Base-by-base conservation (phyloP, 179 eudicot species). In the Nepenthes alata region DNA sequence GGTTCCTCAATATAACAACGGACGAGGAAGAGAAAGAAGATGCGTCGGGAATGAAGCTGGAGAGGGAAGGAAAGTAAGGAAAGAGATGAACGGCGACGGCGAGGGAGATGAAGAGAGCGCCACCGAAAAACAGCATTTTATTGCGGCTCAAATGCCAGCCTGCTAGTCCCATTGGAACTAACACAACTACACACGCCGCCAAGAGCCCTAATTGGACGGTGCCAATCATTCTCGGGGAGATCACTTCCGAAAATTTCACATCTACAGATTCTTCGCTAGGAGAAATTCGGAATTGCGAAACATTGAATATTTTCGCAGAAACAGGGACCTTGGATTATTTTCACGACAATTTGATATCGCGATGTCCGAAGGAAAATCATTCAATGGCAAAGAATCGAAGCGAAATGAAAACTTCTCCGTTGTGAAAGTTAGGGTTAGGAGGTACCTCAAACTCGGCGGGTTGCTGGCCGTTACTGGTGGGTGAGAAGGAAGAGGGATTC, bases 91-190 rank as follows among this genome's bases (percentile, higher is more conserved):
- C 96, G 64, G 83, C 80, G 47, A 91, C 79, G 50, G 95, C 95
- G 39, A 91, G 90, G 50, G 98, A 76, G 34, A 91, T 86, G 70
- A 91, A 91, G 11, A 91, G 81, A 12, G 96, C 89, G 36, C 89
- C 87, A 64, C 95, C 80, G 66, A 91, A 91, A 74, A 91, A 91
- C n/a, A 91, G 82, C 74, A 91, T 75, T 62, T 89, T 91, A 68
- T 91, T 89, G 55, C 98, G 95, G 66, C 98, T 91, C 35, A 91
- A 77, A 63, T 89, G 96, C 83, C 82, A 91, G 0, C 98, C 98
- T 2, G 98, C 96, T 80, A 91, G 75, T 4, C 82, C 93, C 95
- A 91, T 86, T 39, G 98, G 98, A 44, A 91, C 95, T 44, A 91
- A 75, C 5, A 91, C 70, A 4, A 91, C 98, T 1, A 86, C 52